Conservation (phyloP, 208 protist species). For the Crithidia mellificae region DNA sequence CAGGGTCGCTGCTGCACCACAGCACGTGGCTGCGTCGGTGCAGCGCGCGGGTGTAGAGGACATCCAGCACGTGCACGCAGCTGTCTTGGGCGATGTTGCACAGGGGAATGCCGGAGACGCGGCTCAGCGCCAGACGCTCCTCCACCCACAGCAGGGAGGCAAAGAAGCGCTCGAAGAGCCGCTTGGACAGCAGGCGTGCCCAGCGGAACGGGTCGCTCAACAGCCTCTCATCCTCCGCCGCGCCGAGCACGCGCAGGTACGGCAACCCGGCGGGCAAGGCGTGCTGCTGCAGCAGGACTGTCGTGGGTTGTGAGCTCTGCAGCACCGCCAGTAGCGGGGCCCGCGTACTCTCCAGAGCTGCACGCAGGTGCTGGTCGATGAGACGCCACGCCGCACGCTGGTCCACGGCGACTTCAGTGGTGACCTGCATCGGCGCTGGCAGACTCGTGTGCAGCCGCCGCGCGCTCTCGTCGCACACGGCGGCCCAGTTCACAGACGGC, state of each 20-base stretch:
- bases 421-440: slow-evolving; percentile 35
- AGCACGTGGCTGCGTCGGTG: slow-evolving; percentile 75
- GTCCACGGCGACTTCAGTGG: slow-evolving; percentile 52
- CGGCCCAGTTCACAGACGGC: slow-evolving; percentile 66
- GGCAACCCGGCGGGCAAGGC: slow-evolving; percentile 53
- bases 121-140: slow-evolving; percentile 81
- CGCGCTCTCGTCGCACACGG: slow-evolving; percentile 64
- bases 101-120: slow-evolving; percentile 75
- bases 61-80: slow-evolving; percentile 83
- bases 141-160: slow-evolving; percentile 82
- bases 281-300: slow-evolving; percentile 70
- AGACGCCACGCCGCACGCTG: slow-evolving; percentile 66
- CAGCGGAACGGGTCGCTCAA: slow-evolving; percentile 88
- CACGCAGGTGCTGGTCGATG: slow-evolving; percentile 52
- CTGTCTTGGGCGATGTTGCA: slow-evolving; percentile 89
- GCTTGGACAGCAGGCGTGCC: slow-evolving; percentile 56
- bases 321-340: slow-evolving; percentile 74
- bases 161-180: slow-evolving; percentile 82
- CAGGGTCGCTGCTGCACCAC: slow-evolving; percentile 74
- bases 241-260: slow-evolving; percentile 80
- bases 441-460: slow-evolving; percentile 35
- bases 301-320: slow-evolving; percentile 63
- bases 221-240: slow-evolving; percentile 80
- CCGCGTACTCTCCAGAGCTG: slow-evolving; percentile 39
- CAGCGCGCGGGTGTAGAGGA: slow-evolving; percentile 79